Evolutionary conservation across 257 asterid genomes (phyloP), one percentile per base, ranked within the genome.

Genomic region (Cynanchum wilfordii): DNA sequence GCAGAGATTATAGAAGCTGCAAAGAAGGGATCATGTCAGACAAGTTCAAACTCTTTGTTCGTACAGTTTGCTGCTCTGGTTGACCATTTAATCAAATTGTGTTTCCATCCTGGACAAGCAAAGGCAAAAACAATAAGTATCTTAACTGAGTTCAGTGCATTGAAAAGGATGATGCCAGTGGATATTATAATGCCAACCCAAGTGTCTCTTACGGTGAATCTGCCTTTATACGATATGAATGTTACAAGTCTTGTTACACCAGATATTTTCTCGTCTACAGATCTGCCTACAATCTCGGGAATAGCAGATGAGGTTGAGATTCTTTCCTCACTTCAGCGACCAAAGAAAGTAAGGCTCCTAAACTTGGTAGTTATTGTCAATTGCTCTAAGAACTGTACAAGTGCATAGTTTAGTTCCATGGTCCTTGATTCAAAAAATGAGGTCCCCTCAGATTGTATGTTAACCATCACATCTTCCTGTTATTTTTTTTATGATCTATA

Each of bases 151-250:
- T 94, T 91, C 74, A 91, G 99, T 81, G 84, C 97, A 77, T 76
- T 94, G 87, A 94, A 91, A 90, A 87, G 99, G 84, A 84, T 94
- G 97, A 85, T 91, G 95, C 99, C 99, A 29, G 84, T 94, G 85
- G 97, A 90, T 60, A 86, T 94, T 66, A 85, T 94, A 74, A 89
- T 94, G 99, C 99, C 99, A 25, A 94, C 88, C 70, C 95, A 91
- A 85, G 87, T 86, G 79, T 86, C 99, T 66, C 96, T 94, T 67
- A 87, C 93, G 10, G 97, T 88, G 70, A 88, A 85, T 79, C 83
- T 94, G 69, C 99, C 99, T 68, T 72, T 88, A 38, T 79, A 78
- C 82, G 95, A 84, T 76, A 71, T 74, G 73, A 86, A 83, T 78
- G 77, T 70, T 50, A 75, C 82, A 69, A 86, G 75, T 78, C 81